Percentiles rank a stretch among this genome's conserved stretches.
Conservation (phyloP, 2,329 filamentous ascomycete genomes). For the Apiospora hydei region DNA sequence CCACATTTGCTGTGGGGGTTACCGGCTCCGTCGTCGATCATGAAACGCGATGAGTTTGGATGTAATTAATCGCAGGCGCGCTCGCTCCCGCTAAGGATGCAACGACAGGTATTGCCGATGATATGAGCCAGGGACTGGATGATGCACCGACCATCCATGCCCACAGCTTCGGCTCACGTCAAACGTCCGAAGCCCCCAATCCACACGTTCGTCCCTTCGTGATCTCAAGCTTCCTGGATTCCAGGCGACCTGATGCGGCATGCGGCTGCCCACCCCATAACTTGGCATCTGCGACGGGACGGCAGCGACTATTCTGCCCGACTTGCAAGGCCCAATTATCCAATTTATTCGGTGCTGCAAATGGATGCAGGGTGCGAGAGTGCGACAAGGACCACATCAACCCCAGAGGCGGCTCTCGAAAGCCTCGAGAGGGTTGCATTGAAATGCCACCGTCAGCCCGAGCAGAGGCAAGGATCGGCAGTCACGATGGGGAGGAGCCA, state of each 20-base stretch:
- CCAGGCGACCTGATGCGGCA: background rate
- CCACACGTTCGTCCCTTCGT: slow-evolving; percentile 7
- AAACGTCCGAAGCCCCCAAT: background rate
- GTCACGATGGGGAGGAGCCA: background rate
- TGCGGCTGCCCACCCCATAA: background rate
- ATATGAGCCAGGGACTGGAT: background rate
- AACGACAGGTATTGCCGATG: background rate
- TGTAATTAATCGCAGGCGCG: slow-evolving; percentile 2
- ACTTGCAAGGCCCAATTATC: background rate
- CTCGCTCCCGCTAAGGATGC: background rate
- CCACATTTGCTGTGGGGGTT: slow-evolving; percentile 6
- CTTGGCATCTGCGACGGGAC: background rate
- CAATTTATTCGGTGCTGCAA: background rate
- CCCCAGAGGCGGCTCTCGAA: background rate
- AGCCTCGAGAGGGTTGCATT: background rate
- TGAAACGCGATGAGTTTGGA: slow-evolving; percentile 11
- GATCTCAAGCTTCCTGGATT: background rate
- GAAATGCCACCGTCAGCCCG: background rate
- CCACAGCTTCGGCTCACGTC: background rate
- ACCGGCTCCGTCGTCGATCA: slow-evolving; percentile 1
- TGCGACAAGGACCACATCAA: background rate
- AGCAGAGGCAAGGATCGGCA: background rate
- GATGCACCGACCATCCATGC: background rate
- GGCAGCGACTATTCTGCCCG: background rate
- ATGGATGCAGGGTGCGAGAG: background rate